A percentile compares a stretch with the other conserved stretches of the same genome.
These are phyloP conservation scores for Alternaria consortialis DNA, from an alignment of 2,329 filamentous ascomycete species.

Conservation along the genomic window DNA sequence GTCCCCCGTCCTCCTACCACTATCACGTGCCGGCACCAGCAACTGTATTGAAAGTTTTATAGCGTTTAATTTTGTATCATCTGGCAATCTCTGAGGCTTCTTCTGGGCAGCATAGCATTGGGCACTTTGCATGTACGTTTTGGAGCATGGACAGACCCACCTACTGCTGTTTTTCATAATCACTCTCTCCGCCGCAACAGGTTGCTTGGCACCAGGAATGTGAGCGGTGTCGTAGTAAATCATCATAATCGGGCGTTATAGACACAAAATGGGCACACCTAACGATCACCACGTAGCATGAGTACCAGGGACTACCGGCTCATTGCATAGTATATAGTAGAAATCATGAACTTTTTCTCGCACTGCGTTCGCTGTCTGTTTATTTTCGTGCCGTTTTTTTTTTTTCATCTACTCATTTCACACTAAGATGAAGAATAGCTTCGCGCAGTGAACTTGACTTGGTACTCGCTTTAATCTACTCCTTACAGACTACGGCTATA, in stretches of 20 bases:
- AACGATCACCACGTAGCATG: constrained; percentile 15
- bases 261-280: constrained; percentile 15
- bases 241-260: constrained; percentile 19
- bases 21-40: constrained; percentile 25
- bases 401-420: neutral
- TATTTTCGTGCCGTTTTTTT: neutral
- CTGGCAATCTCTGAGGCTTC: constrained; percentile 23
- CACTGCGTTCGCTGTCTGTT: neutral
- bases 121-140: constrained; percentile 24
- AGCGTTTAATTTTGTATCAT: constrained; percentile 38
- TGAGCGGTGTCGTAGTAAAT: constrained; percentile 18
- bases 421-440: neutral
- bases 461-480: neutral
- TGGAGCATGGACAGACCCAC: constrained; percentile 5
- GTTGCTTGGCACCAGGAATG: constrained; percentile 15
- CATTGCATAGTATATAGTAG: constrained; percentile 12
- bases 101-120: constrained; percentile 14
- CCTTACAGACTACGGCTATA: neutral
- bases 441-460: neutral
- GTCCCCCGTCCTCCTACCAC: constrained; percentile 32
- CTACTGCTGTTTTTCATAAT: constrained; percentile 11
- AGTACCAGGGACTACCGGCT: constrained; percentile 2
- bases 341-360: constrained; percentile 9
- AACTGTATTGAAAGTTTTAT: constrained; percentile 34
- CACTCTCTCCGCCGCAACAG: constrained; percentile 8